phyloP scores from a whole-genome alignment of 805 yeast genomes.

The Starmerella bacillaris region DNA sequence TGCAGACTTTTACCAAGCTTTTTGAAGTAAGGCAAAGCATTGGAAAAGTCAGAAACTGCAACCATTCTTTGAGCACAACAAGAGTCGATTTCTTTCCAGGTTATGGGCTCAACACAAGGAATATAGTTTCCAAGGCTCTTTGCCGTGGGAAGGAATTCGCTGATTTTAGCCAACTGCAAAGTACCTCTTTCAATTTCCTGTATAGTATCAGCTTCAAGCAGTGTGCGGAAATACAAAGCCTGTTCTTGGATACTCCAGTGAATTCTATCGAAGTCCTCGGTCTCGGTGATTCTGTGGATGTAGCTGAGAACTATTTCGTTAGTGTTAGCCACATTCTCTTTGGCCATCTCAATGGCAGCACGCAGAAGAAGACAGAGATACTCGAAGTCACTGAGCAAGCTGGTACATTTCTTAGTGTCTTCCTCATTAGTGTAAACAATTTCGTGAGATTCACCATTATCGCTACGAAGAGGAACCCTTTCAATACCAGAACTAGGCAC shows the following conservation, averaged over 20 bases:
- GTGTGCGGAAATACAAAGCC: conserved; percentile 78
- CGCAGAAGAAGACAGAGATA: conserved; percentile 55
- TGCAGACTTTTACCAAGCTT: conserved; percentile 60
- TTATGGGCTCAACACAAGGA: conserved; percentile 56
- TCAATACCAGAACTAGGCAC: not conserved
- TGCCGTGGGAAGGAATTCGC: conserved; percentile 29
- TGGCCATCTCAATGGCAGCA: conserved; percentile 43
- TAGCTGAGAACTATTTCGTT: conserved; percentile 72
- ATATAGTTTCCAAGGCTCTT: conserved; percentile 58
- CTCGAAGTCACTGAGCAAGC: conserved; percentile 34
- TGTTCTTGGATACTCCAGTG: conserved; percentile 69
- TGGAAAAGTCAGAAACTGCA: conserved; percentile 65
- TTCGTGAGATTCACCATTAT: conserved; percentile 2
- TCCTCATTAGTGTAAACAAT: conserved; percentile 1
- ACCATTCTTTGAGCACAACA: conserved; percentile 70
- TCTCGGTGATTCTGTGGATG: conserved; percentile 50
- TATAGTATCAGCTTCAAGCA: conserved; percentile 60
- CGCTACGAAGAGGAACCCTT: conserved; percentile 3
- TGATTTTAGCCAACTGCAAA: conserved; percentile 77
- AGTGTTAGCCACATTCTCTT: conserved; percentile 42
- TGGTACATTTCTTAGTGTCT: conserved; percentile 2
- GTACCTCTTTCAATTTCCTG: conserved; percentile 88
- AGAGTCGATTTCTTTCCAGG: conserved; percentile 73
- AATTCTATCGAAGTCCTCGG: conserved; percentile 25
- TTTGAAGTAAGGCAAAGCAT: conserved; percentile 79